These are phyloP conservation scores for Citrullus amarus DNA, from an alignment of 306 rosid genomes.

Conservation along the genomic window DNA sequence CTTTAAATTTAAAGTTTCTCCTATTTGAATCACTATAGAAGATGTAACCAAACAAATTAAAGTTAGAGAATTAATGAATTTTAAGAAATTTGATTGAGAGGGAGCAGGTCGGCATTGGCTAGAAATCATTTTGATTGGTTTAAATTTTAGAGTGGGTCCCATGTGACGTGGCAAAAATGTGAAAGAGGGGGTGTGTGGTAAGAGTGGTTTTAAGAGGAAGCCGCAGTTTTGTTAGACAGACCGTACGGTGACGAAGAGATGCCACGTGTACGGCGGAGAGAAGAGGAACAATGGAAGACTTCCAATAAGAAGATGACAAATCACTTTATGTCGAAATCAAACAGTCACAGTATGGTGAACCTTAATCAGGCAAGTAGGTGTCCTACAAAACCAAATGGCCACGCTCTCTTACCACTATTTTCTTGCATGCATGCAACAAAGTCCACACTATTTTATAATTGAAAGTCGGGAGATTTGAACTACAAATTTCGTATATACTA, in stretches of 20 bases:
- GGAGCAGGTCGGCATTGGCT: not conserved
- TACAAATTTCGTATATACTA: too few relatives aligned
- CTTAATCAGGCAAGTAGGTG: not conserved
- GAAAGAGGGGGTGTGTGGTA: not conserved
- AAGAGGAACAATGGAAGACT: not conserved
- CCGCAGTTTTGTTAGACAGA: not conserved
- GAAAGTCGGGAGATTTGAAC: too few relatives aligned
- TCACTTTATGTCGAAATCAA: constrained; percentile 1
- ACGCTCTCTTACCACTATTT: not conserved
- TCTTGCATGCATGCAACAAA: not conserved
- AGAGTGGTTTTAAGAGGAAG: constrained; percentile 1
- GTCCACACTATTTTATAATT: not conserved
- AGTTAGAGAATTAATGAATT: too few relatives aligned
- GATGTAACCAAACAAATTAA: too few relatives aligned
- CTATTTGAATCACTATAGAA: too few relatives aligned
- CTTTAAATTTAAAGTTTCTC: too few relatives aligned
- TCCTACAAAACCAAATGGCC: not conserved
- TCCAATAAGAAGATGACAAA: constrained; percentile 7
- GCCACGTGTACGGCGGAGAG: constrained; percentile 1
- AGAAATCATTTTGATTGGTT: not conserved
- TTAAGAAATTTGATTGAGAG: too few relatives aligned
- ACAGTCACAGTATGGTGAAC: constrained; percentile 8
- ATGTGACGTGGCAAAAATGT: not conserved
- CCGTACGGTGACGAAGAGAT: not conserved
- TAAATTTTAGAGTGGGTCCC: not conserved